These are phyloP conservation scores for Penicillium brevicompactum DNA, from an alignment of 2,329 filamentous ascomycete genomes.

Conservation along the genomic window DNA sequence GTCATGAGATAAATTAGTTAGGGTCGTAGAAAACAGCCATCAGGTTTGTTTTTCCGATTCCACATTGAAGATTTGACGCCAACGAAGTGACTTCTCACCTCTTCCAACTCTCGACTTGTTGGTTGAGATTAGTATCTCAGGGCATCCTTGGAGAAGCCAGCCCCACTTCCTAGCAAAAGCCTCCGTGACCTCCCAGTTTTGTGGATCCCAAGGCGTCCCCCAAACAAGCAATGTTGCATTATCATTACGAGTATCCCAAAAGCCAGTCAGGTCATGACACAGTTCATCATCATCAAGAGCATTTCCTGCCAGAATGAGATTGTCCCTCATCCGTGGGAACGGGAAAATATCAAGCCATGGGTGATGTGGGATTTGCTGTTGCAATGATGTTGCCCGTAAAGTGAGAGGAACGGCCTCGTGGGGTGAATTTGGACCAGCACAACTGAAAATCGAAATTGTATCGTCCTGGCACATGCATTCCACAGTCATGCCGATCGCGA, in stretches of 20 bases:
- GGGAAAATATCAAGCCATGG: constrained; percentile 9
- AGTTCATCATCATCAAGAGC: constrained; percentile 6
- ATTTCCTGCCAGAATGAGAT: background rate
- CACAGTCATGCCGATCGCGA: constrained; percentile 13
- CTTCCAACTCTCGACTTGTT: background rate
- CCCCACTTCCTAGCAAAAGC: constrained; percentile 1
- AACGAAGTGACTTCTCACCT: background rate
- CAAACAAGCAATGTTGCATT: constrained; percentile 15
- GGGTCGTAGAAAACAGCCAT: no score
- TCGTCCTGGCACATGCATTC: background rate
- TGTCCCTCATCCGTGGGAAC: constrained; percentile 5
- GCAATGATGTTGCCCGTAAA: background rate
- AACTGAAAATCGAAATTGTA: background rate
- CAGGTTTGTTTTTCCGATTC: no score
- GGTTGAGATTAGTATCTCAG: constrained; percentile 3
- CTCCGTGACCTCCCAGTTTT: constrained; percentile 5
- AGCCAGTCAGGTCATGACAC: constrained; percentile 9
- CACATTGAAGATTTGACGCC: no score
- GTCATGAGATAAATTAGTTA: no score
- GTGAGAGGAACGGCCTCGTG: background rate
- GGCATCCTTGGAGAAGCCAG: background rate
- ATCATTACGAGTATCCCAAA: constrained; percentile 2
- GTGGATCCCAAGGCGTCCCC: constrained; percentile 1
- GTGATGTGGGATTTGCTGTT: background rate
- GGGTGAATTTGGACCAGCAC: background rate